These are phyloP conservation scores for Volvox reticuliferus DNA, from an alignment of 139 green algal species.

Conservation along the genomic window DNA sequence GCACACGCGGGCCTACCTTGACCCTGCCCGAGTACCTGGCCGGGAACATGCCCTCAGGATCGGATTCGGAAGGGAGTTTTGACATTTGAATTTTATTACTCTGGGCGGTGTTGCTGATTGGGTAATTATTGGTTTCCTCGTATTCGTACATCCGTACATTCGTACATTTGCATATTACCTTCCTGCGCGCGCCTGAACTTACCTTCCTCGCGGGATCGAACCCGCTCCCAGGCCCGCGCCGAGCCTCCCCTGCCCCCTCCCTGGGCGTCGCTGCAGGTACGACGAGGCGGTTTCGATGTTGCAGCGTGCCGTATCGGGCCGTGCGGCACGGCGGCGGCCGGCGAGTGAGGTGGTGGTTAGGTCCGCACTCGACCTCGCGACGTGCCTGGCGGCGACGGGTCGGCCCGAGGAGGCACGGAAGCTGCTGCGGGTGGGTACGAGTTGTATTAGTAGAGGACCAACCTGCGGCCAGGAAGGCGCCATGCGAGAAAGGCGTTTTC, in stretches of 20 bases:
- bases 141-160: background rate
- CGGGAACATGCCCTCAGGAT: no score
- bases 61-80: no score
- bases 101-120: background rate
- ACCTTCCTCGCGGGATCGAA: no score
- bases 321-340: background rate
- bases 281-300: slow-evolving; percentile 13
- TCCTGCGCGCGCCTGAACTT: no score
- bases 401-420: background rate
- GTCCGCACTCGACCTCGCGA: background rate
- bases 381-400: background rate
- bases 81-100: no score
- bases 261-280: slow-evolving; percentile 16
- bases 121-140: background rate
- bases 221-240: no score
- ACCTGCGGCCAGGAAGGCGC: no score
- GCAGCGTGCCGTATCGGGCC: background rate
- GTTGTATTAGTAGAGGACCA: no score
- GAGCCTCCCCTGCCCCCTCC: no score
- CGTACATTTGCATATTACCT: background rate
- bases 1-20: no score
- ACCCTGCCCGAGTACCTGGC: no score
- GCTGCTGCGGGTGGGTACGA: background rate
- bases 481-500: no score
- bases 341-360: background rate